Evolutionary conservation across 768 basidiomycete genomes (phyloP).

Genomic region (Podaxis sp.): DNA sequence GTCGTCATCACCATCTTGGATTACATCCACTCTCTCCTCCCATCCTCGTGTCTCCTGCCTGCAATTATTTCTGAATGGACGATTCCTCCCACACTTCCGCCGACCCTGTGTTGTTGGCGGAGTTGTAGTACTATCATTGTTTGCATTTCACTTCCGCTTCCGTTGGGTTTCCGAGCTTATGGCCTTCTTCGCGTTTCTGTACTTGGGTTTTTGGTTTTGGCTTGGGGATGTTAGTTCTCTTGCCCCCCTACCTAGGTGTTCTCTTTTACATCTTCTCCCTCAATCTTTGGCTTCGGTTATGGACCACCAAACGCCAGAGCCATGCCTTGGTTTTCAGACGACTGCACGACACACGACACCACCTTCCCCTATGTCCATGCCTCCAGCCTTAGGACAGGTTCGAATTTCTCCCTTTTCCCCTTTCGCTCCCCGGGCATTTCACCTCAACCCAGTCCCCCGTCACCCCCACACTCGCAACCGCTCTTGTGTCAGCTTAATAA

Average conservation of each 20-base stretch:
- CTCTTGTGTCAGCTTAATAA: conserved; percentile 10
- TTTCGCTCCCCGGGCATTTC: neutral
- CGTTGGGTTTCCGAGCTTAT: neutral
- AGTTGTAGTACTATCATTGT: conserved; percentile 10
- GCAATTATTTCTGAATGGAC: conserved; percentile 10
- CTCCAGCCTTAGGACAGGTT: neutral
- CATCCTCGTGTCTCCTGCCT: conserved; percentile 11
- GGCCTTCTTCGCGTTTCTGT: neutral
- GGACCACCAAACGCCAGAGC: neutral
- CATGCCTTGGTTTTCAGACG: neutral
- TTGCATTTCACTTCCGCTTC: neutral
- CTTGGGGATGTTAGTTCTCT: neutral
- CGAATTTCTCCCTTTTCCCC: neutral
- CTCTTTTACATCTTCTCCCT: neutral
- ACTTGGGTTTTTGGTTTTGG: conserved; percentile 2
- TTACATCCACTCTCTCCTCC: neutral
- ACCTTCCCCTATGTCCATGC: neutral
- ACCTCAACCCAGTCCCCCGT: neutral
- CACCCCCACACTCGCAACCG: conserved; percentile 6
- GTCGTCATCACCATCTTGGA: neutral
- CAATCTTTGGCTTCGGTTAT: neutral
- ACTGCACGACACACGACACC: neutral
- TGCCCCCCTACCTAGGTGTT: neutral
- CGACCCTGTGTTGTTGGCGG: conserved; percentile 7
- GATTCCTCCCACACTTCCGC: neutral